phyloP scores from a whole-genome alignment of 108 stramenopile genomes.

The Hondaea fermentalgiana region DNA sequence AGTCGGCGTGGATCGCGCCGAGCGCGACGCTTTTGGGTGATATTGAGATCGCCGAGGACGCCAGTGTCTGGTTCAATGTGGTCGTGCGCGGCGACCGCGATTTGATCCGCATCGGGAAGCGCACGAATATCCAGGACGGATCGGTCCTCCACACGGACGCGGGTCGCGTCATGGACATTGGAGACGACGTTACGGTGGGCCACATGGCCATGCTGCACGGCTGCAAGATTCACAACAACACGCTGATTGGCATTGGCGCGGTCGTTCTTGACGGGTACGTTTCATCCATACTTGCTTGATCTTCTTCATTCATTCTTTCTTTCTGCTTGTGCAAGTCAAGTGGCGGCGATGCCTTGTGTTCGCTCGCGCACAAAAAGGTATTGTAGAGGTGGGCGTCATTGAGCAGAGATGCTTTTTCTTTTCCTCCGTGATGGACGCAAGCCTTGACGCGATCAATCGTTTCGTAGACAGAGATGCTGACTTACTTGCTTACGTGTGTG shows the following conservation, averaged over 20 bases:
- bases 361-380: neutral
- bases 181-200: constrained; percentile 42
- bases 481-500: too few relatives aligned
- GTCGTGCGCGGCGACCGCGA: constrained; percentile 49
- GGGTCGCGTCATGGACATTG: constrained; percentile 39
- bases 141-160: constrained; percentile 42
- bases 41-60: constrained; percentile 33
- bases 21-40: constrained; percentile 50
- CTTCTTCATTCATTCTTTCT: too few relatives aligned
- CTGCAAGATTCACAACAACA: constrained; percentile 37
- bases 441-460: too few relatives aligned
- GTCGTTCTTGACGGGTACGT: constrained; percentile 32
- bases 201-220: constrained; percentile 48
- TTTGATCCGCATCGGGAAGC: constrained; percentile 38
- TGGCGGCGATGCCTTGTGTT: too few relatives aligned
- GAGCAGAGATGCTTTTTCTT: too few relatives aligned
- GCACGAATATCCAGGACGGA: constrained; percentile 50
- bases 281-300: neutral
- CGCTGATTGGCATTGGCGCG: constrained; percentile 48
- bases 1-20: constrained; percentile 49
- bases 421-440: too few relatives aligned
- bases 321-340: too few relatives aligned
- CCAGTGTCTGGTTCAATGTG: constrained; percentile 48
- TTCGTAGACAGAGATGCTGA: too few relatives aligned
- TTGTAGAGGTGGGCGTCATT: neutral